These are phyloP conservation scores for Chaetomiaceae sp. DNA, from an alignment of 2,329 filamentous ascomycete genomes.

Conservation along the genomic window DNA sequence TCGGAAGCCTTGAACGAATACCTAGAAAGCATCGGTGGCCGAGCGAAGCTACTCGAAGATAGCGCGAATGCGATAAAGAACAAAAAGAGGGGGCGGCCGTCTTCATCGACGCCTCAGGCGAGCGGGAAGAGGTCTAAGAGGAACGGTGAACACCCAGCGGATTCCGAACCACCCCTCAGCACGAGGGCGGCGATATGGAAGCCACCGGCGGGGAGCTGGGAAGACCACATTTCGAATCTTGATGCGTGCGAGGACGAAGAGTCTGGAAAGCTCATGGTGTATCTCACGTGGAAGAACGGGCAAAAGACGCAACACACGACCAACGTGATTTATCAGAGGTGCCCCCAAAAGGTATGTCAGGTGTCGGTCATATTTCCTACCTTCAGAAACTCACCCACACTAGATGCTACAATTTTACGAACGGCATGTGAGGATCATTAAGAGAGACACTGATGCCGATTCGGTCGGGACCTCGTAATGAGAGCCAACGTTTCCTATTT, in stretches of 20 bases:
- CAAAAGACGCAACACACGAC: constrained; percentile 71
- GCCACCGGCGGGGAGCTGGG: constrained; percentile 71
- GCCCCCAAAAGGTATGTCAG: constrained; percentile 65
- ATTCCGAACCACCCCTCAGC: constrained; percentile 45
- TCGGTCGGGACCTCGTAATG: background rate
- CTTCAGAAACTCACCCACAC: constrained; percentile 13
- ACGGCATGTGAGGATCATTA: constrained; percentile 51
- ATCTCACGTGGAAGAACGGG: constrained; percentile 69
- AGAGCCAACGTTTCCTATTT: no score
- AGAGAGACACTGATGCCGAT: constrained; percentile 28
- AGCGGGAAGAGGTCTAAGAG: constrained; percentile 45
- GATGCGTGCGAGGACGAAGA: constrained; percentile 68
- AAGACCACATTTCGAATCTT: constrained; percentile 65
- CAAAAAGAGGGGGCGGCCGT: constrained; percentile 56
- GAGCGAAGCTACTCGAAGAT: constrained; percentile 49
- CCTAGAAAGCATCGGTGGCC: constrained; percentile 58
- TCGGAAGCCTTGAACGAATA: constrained; percentile 61
- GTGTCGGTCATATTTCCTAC: background rate
- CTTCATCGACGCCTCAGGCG: constrained; percentile 35
- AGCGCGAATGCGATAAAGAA: constrained; percentile 46
- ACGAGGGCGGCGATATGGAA: constrained; percentile 49
- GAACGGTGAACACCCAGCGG: constrained; percentile 45
- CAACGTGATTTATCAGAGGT: constrained; percentile 65
- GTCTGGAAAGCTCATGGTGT: constrained; percentile 58
- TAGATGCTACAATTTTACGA: constrained; percentile 60